Evolutionary conservation across 257 asterid species (phyloP).

Genomic region (Solanum virginianum): DNA sequence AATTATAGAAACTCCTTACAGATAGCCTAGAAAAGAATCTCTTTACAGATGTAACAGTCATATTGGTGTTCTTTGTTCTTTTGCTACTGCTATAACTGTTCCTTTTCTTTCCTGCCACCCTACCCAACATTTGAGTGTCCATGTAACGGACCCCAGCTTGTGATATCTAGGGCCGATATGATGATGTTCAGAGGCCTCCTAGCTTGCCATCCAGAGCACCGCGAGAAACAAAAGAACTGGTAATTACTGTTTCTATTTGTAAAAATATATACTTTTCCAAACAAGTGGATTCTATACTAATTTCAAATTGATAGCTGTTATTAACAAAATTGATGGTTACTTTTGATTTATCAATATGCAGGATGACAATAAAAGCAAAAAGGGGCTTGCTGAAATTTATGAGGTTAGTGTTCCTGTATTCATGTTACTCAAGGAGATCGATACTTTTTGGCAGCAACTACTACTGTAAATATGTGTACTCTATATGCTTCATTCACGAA

Average conservation of each 20-base stretch:
- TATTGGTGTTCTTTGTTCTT: neutral
- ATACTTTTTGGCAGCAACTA: neutral
- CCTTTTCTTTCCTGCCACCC: neutral
- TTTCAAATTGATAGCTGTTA: neutral
- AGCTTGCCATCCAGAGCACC: slow-evolving; percentile 47
- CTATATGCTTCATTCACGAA: neutral
- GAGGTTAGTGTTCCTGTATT: slow-evolving; percentile 47
- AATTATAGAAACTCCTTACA: neutral
- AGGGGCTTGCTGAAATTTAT: slow-evolving; percentile 85
- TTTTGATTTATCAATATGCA: slow-evolving; percentile 15
- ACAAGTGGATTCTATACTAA: neutral
- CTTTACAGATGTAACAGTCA: neutral
- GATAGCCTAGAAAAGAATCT: neutral
- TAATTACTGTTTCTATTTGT: slow-evolving; percentile 6
- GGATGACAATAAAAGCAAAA: slow-evolving; percentile 92
- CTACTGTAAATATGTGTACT: neutral
- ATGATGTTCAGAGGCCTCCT: slow-evolving; percentile 72
- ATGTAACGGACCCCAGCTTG: neutral
- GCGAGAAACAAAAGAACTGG: slow-evolving; percentile 67
- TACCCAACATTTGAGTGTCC: neutral
- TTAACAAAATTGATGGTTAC: neutral
- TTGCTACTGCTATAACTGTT: neutral
- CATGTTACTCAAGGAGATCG: neutral
- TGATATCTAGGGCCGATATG: slow-evolving; percentile 60
- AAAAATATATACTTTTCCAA: neutral